Evolutionary conservation across 2,329 filamentous ascomycete species (phyloP).

Genomic region (Ophiostoma pallidulum): DNA sequence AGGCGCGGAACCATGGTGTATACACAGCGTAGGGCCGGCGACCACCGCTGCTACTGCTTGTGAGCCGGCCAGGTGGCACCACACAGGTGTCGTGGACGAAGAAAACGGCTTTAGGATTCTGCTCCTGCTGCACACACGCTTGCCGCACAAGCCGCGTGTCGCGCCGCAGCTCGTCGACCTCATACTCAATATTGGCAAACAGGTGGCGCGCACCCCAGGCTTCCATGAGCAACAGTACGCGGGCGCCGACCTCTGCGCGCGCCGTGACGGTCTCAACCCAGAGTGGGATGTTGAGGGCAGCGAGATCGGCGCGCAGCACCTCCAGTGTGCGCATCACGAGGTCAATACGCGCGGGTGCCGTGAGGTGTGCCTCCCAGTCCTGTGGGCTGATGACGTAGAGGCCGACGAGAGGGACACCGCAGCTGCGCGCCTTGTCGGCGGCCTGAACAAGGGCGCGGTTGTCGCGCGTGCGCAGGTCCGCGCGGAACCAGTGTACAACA

Average conservation of each 20-base stretch:
- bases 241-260: slow-evolving; percentile 49
- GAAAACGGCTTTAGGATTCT: slow-evolving; percentile 60
- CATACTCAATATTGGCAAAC: slow-evolving; percentile 81
- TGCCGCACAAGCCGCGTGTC: slow-evolving; percentile 56
- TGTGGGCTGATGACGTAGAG: slow-evolving; percentile 75
- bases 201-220: slow-evolving; percentile 67
- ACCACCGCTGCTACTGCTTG: slow-evolving; percentile 56
- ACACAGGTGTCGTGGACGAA: slow-evolving; percentile 74
- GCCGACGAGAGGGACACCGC: slow-evolving; percentile 55
- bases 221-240: slow-evolving; percentile 55
- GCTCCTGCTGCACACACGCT: slow-evolving; percentile 47
- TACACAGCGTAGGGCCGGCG: slow-evolving; percentile 80
- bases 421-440: slow-evolving; percentile 36
- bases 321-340: slow-evolving; percentile 67
- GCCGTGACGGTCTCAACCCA: slow-evolving; percentile 59
- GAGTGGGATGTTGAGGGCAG: slow-evolving; percentile 64
- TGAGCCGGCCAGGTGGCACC: slow-evolving; percentile 61
- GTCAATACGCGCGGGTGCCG: slow-evolving; percentile 64
- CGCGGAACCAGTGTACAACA: slow-evolving; percentile 87
- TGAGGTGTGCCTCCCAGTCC: slow-evolving; percentile 74
- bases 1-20: slow-evolving; percentile 69
- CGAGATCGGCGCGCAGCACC: slow-evolving; percentile 57
- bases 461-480: slow-evolving; percentile 63
- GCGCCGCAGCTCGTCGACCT: slow-evolving; percentile 77
- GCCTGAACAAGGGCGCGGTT: slow-evolving; percentile 64